Conservation (phyloP, 1,284 basidiomycete species). For the Pyrrhoderma noxium region DNA sequence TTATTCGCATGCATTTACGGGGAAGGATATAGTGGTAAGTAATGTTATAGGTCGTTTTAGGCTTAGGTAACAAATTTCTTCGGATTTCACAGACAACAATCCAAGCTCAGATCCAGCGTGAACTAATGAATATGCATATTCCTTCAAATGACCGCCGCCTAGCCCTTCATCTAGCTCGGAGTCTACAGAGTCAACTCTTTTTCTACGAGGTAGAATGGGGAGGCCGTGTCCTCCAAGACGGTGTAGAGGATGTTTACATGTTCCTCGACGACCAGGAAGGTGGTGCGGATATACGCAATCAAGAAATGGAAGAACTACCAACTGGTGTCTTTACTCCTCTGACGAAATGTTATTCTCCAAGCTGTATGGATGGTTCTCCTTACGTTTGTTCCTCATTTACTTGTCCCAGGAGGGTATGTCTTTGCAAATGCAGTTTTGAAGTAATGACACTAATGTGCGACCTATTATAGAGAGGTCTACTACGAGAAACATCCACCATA, state of each 20-base stretch:
- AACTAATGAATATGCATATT: constrained; percentile 63
- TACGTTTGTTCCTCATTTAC: constrained; percentile 70
- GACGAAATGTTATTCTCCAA: constrained; percentile 80
- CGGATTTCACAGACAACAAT: constrained; percentile 58
- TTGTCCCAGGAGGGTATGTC: constrained; percentile 60
- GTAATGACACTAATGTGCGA: background rate
- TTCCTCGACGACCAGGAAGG: constrained; percentile 87
- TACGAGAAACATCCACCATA: constrained; percentile 14
- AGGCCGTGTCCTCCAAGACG: constrained; percentile 74
- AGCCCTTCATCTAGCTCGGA: constrained; percentile 81
- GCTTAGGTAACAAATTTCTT: constrained; percentile 8
- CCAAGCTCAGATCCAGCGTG: constrained; percentile 68
- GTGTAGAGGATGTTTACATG: constrained; percentile 93
- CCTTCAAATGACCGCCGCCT: constrained; percentile 68
- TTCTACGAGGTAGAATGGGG: constrained; percentile 99
- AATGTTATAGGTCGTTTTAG: constrained; percentile 53
- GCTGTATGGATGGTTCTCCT: constrained; percentile 59
- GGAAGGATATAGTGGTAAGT: constrained; percentile 86
- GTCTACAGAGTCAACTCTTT: constrained; percentile 87
- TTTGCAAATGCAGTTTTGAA: background rate
- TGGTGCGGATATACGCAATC: constrained; percentile 42
- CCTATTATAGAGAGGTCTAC: constrained; percentile 22
- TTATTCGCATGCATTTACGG: constrained; percentile 84
- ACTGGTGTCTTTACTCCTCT: constrained; percentile 75
- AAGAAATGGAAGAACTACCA: constrained; percentile 72